These are phyloP conservation scores for Linaria vulgaris DNA, from an alignment of 257 asterid species.

Conservation along the genomic window DNA sequence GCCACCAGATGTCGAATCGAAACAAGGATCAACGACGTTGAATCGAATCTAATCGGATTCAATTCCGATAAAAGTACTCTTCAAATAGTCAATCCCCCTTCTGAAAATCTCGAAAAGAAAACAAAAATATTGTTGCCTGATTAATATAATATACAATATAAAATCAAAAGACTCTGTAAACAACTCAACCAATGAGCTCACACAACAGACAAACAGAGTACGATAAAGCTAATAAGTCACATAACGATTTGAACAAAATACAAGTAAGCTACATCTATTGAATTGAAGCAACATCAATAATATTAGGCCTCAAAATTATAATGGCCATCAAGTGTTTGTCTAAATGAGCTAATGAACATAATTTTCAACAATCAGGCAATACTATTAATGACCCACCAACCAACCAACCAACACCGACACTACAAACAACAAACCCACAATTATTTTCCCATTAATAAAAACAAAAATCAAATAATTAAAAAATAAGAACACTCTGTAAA, in stretches of 20 bases:
- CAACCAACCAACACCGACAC: not conserved
- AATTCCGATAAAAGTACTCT: conserved; percentile 8
- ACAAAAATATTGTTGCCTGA: not conserved
- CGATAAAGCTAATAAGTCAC: not conserved
- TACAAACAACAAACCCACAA: not conserved
- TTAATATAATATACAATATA: not conserved
- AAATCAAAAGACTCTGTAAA: conserved; percentile 18
- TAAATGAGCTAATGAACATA: too few relatives aligned
- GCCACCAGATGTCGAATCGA: conserved; percentile 4
- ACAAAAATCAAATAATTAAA: not conserved
- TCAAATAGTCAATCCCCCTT: conserved; percentile 8
- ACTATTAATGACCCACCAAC: too few relatives aligned
- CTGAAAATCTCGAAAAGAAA: not conserved
- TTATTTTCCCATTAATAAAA: too few relatives aligned
- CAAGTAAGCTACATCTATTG: conserved; percentile 13
- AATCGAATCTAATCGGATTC: conserved; percentile 8
- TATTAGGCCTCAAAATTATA: not conserved
- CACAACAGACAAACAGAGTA: conserved; percentile 12
- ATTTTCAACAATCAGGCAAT: not conserved
- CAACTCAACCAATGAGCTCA: conserved; percentile 6
- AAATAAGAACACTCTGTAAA: not conserved
- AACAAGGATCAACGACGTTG: conserved; percentile 16
- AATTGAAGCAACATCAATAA: conserved; percentile 20
- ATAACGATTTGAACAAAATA: not conserved
- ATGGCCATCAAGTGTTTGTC: not conserved